Base-by-base conservation (phyloP, 2,329 filamentous ascomycete genomes). In the Colletotrichum sp. region DNA sequence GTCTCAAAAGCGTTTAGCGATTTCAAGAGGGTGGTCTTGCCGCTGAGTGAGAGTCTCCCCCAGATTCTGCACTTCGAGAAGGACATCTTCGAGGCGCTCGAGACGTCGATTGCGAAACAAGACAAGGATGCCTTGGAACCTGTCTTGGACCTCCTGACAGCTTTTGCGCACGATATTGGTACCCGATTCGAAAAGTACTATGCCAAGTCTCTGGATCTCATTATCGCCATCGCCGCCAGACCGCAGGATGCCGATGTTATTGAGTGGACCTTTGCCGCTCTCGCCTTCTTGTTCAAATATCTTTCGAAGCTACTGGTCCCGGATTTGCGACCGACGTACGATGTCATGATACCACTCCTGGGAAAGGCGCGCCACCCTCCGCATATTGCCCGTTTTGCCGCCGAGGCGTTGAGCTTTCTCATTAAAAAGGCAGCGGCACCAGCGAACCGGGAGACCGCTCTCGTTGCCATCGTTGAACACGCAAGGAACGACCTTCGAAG, bases 261-360 rank as follows among this genome's bases (percentile, higher is more conserved):
- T 67, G 97, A 99, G 86, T 99, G 96, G 96, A 96, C 95, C 67
- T 99, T 99, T 85, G 95, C 94, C 15, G 96, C 95, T 79, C 88
- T 99, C 72, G 96, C 97, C 61, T 99, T 98, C 89, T 89, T 99
- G 55, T 98, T 99, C 91, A 99, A 99, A 83, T 99, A 99, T 82
- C 91, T 99, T 7, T 98, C 96, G 3, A 93, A 95, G 78, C 90
- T 99, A 1, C 86, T 99, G 26, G 94, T 97, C 0, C 94, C 95
- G 6, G 95, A 99, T 82, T 86, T 99, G 77, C 90, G 94, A 77
- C 95, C 96, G 63, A 93, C 98, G 3, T 96, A 95, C 82, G 91
- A 95, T 81, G 92, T 97, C 68, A 92, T 99, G 87, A 91, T 94
- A 1, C 94, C 96, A 5, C 90, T 99, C 68, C 90, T 99, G 34